phyloP scores from a whole-genome alignment of 495 filamentous ascomycete species.

The Penicillium antarcticum region DNA sequence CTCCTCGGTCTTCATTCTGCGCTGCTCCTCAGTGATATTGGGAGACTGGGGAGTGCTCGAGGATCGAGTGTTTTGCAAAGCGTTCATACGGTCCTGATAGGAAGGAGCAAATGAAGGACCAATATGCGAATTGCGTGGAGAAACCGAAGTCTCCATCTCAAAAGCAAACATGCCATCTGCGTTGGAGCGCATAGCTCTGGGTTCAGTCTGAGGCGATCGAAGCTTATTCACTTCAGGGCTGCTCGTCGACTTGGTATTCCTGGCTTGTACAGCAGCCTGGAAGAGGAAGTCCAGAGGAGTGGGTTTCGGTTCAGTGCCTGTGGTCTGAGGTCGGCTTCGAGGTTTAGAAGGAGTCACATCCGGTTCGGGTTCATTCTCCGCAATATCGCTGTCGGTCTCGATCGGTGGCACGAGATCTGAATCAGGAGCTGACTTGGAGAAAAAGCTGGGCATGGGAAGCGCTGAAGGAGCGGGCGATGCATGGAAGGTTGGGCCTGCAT shows the following conservation, averaged over 20 bases:
- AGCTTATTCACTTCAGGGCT: slow-evolving; percentile 42
- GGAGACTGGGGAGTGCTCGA: slow-evolving; percentile 21
- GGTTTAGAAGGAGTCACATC: slow-evolving; percentile 45
- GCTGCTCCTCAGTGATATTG: slow-evolving; percentile 35
- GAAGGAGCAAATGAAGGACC: slow-evolving; percentile 66
- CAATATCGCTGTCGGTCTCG: slow-evolving; percentile 37
- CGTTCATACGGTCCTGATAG: slow-evolving; percentile 63
- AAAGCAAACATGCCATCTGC: slow-evolving; percentile 58
- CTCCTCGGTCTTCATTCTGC: slow-evolving; percentile 42
- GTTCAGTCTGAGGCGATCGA: slow-evolving; percentile 37
- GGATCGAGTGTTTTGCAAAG: slow-evolving; percentile 41
- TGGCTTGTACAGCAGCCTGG: slow-evolving; percentile 72
- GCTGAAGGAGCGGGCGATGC: slow-evolving; percentile 89
- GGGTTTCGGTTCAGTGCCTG: slow-evolving; percentile 46
- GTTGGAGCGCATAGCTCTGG: slow-evolving; percentile 26
- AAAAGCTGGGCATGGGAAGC: slow-evolving; percentile 89
- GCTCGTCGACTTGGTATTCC: slow-evolving; percentile 35
- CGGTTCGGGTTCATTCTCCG: slow-evolving; percentile 30
- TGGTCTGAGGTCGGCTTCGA: slow-evolving; percentile 20
- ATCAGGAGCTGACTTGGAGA: slow-evolving; percentile 76
- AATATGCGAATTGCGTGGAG: slow-evolving; percentile 40
- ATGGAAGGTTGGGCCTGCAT: slow-evolving; percentile 94
- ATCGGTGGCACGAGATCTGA: slow-evolving; percentile 35
- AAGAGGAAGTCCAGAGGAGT: slow-evolving; percentile 89
- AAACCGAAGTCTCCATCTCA: slow-evolving; percentile 58